Base-by-base conservation (phyloP, 2,329 filamentous ascomycete species). In the Byssoonygena ceratinophila region DNA sequence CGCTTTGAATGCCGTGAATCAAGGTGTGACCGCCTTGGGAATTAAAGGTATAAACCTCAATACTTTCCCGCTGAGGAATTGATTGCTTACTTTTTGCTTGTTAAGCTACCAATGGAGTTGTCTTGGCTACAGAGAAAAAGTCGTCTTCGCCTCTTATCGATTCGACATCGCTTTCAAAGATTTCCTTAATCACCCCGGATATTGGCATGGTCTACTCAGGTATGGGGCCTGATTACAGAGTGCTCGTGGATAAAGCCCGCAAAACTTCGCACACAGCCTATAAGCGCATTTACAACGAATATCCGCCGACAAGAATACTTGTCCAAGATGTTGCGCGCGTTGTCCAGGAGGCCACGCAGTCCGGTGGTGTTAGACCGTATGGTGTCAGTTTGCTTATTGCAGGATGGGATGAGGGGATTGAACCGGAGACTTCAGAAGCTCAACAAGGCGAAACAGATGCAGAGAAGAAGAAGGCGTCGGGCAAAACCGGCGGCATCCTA, bases 281-380 rank as follows among this genome's bases (percentile, higher is more conserved):
- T 83, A 98, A 98, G 82, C 88, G 92, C 71, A 90, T 98, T 76
- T 98, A 98, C 79, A 98, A 98, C 75, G 92, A 98, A 76, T 98
- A 98, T 76, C 92, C 92, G n/a, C 92, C 92, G 4, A 98, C 92
- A 53, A 84, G 92, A 70, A 98, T 98, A 84, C 81, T 98, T 74
- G 92, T 98, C 53, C 92, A 98, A 74, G 92, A 98, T 66, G 90
- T 98, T 54, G 92, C 92, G 55, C 82, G 89, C 59, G 91, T 97
- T 60, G 96, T 98, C 84, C 92, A 98, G 74, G 92, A 98, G 74
- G 92, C 92, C 56, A 98, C 92, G 55, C 92, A 98, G 73, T 95
- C 88, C 36, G 92, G 92, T 67, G 92, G 92, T 81, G 91, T 98
- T 58, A 81, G 92, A 59, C 92, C 92, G 44, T 98, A 97, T 68